Base-by-base conservation (phyloP, 169 alveolate species). In the Plasmodium chabaudi region DNA sequence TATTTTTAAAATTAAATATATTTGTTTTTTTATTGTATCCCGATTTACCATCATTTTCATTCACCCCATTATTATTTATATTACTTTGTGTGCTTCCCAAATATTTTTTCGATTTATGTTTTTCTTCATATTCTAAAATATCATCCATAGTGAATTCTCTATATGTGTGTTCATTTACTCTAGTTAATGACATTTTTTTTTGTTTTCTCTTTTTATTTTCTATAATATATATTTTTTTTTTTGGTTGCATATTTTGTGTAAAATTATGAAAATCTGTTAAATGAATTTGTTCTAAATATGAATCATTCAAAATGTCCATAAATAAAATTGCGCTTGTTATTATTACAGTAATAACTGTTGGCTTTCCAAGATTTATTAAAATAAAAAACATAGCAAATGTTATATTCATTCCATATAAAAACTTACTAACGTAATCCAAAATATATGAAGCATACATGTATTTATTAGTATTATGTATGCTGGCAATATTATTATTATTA, bases 131-230 rank as follows among this genome's bases (percentile, higher is more conserved):
- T 19, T 39, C 21, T 67, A 19, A 21, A 53, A 9, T 57, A 17
- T 9, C 51, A 17, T 53, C 84, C 59, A 12, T 13, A 9, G 82
- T 53, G 12, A 42, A 44, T 7, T 82, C 90, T n/a, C 39, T 61
- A 82, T 82, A 82, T 10, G 59, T 82, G 25, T 82, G 90, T 46
- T 82, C 90, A 65, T 82, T 82, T 61, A 82, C 5, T 12, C 90
- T 49, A 67, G 56, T 34, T 65, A 82, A 60, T 9, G 71, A 12
- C 19, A 23, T 23, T n/a, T 65, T 67, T n/a, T 82, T 67, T 67
- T 34, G 44, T 46, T 55, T 67, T 63, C 49, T 75, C 19, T 86
- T 86, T 49, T 70, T 86, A 86, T 70, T 70, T 86, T 86, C 91
- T 57, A 86, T 71, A 21, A 86, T 69, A 53, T 86, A 59, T 9